Evolutionary conservation across 805 yeast genomes (phyloP), one percentile per base, ranked within the genome.

Genomic region (Pichia insulana): DNA sequence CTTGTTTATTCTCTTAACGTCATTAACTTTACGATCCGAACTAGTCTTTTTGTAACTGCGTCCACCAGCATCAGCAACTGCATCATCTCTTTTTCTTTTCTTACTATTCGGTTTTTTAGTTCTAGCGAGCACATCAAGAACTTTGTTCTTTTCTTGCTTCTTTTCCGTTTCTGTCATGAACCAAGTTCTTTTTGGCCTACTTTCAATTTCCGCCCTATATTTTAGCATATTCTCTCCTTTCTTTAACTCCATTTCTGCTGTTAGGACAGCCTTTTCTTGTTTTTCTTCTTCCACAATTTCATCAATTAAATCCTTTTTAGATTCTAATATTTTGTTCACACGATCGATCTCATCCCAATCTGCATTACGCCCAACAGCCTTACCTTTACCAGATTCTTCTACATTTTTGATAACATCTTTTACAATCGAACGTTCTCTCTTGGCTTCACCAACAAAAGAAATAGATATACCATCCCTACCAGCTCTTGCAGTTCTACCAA

Each of bases 401-500:
- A 80, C 76, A 43, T 83, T 74, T 55, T 79, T 83, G 52, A 92
- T 78, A 3, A 95, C 95, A 15, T 79, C 86, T 59, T 85, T 88
- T n/a, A 92, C 97, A 52, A 92, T 86, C 37, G 73, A 67, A 64
- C 98, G 78, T 50, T 92, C 98, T 45, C 72, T 75, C n/a, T 86
- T 69, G 0, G 84, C 69, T 59, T 92, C 98, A 15, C 97, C 97
- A 12, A 92, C 98, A 63, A 92, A 79, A 2, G 97, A 81, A 33
- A 92, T 82, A 36, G 97, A 84, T 43, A 76, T 76, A 73, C 99
- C 99, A 41, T 84, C 86, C 65, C 97, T 78, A 17, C 97, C 97
- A 40, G 97, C 99, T 76, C 99, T 86, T 9, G 99, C 99, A 42
- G 97, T 92, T 74, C 98, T 85, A 65, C 98, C 98, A 46, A 92